Evolutionary conservation across 2,329 filamentous ascomycete species (phyloP).

Genomic region (Xylaria multiplex): DNA sequence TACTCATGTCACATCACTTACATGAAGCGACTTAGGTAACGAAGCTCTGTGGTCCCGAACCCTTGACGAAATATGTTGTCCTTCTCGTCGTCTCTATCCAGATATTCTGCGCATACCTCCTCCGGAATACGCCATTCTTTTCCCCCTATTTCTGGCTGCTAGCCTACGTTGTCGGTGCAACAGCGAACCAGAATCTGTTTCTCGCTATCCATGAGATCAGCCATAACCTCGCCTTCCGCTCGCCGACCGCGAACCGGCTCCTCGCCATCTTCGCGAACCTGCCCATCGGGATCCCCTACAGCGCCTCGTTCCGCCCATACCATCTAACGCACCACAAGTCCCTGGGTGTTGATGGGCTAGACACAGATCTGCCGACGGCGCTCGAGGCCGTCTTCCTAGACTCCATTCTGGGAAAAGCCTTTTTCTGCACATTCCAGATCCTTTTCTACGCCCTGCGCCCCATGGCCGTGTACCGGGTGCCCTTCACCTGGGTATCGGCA

Average conservation of each 20-base stretch:
- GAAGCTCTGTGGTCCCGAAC: conserved; percentile 96
- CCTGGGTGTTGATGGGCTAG: conserved; percentile 92
- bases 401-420: conserved; percentile 94
- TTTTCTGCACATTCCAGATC: conserved; percentile 99
- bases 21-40: conserved; percentile 71
- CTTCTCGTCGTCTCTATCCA: conserved; percentile 84
- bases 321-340: conserved; percentile 99
- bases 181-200: conserved; percentile 98
- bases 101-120: conserved; percentile 77
- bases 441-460: conserved; percentile 97
- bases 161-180: conserved; percentile 91
- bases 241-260: conserved; percentile 79
- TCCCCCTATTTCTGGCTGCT: conserved; percentile 87
- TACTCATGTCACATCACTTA: conserved; percentile 24
- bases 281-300: conserved; percentile 95
- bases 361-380: conserved; percentile 93
- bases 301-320: conserved; percentile 95
- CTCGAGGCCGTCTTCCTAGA: conserved; percentile 93
- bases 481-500: conserved; percentile 84
- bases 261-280: conserved; percentile 94
- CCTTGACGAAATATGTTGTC: conserved; percentile 94
- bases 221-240: conserved; percentile 94
- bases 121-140: conserved; percentile 80
- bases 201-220: conserved; percentile 99
- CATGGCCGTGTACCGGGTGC: conserved; percentile 91